These are phyloP conservation scores for Xylariaceae sp. DNA, from an alignment of 2,329 filamentous ascomycete species.

Conservation along the genomic window DNA sequence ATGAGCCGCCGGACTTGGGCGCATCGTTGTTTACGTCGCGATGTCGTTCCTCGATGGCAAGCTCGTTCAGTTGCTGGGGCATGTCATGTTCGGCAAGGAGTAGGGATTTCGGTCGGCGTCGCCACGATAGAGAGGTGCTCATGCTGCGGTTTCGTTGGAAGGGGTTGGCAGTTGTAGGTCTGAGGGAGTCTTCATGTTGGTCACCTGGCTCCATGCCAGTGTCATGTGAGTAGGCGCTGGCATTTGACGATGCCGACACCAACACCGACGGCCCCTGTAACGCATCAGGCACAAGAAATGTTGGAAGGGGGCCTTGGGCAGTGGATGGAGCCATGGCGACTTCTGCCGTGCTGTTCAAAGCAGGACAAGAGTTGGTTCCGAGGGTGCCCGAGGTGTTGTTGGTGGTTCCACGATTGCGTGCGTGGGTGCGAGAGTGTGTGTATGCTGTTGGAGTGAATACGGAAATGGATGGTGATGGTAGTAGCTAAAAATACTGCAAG, in stretches of 20 bases:
- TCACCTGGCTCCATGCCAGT: conserved; percentile 32
- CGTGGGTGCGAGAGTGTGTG: neutral
- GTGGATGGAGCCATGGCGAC: conserved; percentile 25
- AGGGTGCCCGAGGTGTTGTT: neutral
- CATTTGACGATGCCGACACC: conserved; percentile 34
- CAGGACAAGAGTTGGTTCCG: neutral
- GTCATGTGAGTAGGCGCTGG: conserved; percentile 36
- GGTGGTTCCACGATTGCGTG: neutral
- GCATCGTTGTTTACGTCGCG: conserved; percentile 13
- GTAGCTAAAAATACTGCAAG: too few species aligned
- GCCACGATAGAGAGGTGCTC: conserved; percentile 55
- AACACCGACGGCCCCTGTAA: conserved; percentile 26
- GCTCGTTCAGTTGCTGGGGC: conserved; percentile 24
- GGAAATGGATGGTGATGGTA: neutral
- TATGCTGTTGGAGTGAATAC: conserved; percentile 4
- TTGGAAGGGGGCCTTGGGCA: conserved; percentile 23
- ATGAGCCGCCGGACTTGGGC: conserved; percentile 24
- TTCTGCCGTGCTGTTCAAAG: neutral
- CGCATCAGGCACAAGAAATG: conserved; percentile 18
- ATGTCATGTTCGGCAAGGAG: conserved; percentile 40
- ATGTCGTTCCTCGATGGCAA: conserved; percentile 32
- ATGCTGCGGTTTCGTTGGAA: conserved; percentile 45
- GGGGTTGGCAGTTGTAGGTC: conserved; percentile 41
- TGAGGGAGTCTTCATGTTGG: conserved; percentile 23
- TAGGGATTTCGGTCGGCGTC: conserved; percentile 48